Percentiles rank a stretch among this genome's conserved stretches.
These are phyloP conservation scores for Morella rubra DNA, from an alignment of 306 rosid species.

Conservation along the genomic window DNA sequence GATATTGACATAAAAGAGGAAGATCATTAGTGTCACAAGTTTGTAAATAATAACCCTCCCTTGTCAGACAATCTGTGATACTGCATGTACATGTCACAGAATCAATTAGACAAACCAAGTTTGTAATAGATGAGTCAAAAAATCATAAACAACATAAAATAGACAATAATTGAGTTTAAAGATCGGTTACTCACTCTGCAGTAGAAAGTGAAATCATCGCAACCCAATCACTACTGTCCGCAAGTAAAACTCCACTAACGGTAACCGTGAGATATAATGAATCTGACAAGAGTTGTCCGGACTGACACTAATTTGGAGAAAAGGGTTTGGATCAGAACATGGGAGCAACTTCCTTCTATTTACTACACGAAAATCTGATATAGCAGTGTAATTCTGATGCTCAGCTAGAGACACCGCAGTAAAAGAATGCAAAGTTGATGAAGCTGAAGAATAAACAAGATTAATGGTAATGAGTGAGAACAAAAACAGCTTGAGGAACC, in stretches of 20 bases:
- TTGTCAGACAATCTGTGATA: constrained; percentile 36
- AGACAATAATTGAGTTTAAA: no score
- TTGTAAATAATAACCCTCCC: constrained; percentile 38
- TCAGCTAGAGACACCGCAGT: constrained; percentile 27
- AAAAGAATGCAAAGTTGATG: constrained; percentile 32
- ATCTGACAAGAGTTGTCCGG: constrained; percentile 35
- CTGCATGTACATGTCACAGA: constrained; percentile 33
- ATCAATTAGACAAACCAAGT: background rate
- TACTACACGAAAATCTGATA: constrained; percentile 61
- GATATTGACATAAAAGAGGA: constrained; percentile 94
- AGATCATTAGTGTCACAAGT: constrained; percentile 77
- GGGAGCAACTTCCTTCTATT: constrained; percentile 48
- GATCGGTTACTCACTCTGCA: constrained; percentile 44
- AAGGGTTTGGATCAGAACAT: constrained; percentile 40
- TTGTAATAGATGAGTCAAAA: background rate
- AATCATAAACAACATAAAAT: background rate
- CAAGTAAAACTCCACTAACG: constrained; percentile 48
- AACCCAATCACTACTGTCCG: constrained; percentile 58
- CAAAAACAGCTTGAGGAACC: constrained; percentile 14
- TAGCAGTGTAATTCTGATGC: constrained; percentile 55
- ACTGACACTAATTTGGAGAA: constrained; percentile 34
- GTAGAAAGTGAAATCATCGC: constrained; percentile 84
- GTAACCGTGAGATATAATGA: constrained; percentile 58
- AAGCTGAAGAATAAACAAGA: background rate
- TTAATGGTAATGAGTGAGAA: constrained; percentile 9